These are phyloP conservation scores for Kluyveromyces marxianus DNA, from an alignment of 1,139 yeast genomes.

Conservation along the genomic window DNA sequence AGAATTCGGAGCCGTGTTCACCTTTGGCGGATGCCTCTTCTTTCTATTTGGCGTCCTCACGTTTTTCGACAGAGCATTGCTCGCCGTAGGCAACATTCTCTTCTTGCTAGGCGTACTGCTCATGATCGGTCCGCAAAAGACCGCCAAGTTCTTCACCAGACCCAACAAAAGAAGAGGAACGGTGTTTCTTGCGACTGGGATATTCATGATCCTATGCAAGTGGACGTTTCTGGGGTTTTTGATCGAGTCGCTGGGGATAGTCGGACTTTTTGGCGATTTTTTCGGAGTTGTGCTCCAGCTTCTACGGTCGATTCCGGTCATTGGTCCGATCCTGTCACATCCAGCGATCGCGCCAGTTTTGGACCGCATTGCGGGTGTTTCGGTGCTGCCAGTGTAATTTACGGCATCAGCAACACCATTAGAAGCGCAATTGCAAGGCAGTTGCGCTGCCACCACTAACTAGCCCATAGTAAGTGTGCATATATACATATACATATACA, in stretches of 20 bases:
- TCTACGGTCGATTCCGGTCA: conserved; percentile 75
- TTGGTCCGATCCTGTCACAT: conserved; percentile 78
- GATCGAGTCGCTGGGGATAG: conserved; percentile 78
- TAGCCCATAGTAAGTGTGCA: too few relatives aligned
- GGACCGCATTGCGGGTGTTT: conserved; percentile 56
- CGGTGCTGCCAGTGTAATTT: conserved; percentile 52
- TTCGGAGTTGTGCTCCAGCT: conserved; percentile 88
- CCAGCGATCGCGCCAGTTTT: conserved; percentile 77
- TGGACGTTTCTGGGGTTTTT: conserved; percentile 79
- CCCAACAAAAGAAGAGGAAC: conserved; percentile 86
- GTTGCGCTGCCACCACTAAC: too few relatives aligned
- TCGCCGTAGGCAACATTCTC: conserved; percentile 79
- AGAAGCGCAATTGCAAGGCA: too few relatives aligned
- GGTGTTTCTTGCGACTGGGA: conserved; percentile 67
- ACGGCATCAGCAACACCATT: background rate
- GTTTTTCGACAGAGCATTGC: conserved; percentile 79
- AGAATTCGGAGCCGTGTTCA: conserved; percentile 93
- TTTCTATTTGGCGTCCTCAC: conserved; percentile 78
- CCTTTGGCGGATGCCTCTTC: conserved; percentile 77
- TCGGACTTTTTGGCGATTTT: conserved; percentile 86
- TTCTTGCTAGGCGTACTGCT: conserved; percentile 77
- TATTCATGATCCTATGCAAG: conserved; percentile 63
- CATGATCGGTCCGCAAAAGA: conserved; percentile 83
- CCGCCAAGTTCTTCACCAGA: conserved; percentile 75
- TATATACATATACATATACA: too few relatives aligned